Conservation (phyloP, 179 eudicot genomes). For the Kewa caespitosa region DNA sequence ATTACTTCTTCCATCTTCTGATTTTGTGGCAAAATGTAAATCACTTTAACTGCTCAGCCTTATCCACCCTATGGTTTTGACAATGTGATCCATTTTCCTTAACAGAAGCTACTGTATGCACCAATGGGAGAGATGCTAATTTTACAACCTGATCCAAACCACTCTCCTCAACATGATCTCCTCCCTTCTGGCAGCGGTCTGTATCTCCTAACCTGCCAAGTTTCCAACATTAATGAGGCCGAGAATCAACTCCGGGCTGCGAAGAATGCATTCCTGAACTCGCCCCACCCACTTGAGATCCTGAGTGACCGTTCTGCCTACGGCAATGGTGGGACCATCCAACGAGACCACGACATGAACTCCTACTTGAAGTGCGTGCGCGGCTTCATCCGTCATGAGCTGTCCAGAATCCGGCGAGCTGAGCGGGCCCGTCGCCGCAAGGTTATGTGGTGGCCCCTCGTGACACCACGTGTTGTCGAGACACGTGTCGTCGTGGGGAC, state of each 20-base stretch:
- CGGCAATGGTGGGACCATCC: slow-evolving; percentile 72
- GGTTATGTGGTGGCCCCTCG: slow-evolving; percentile 78
- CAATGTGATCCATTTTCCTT: slow-evolving; percentile 8
- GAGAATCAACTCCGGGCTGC: slow-evolving; percentile 69
- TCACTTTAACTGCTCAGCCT: not conserved
- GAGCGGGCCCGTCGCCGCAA: slow-evolving; percentile 47
- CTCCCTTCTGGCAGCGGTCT: slow-evolving; percentile 90
- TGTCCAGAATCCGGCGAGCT: slow-evolving; percentile 48
- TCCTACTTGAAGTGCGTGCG: slow-evolving; percentile 66
- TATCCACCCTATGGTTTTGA: not conserved
- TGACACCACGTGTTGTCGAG: slow-evolving; percentile 36
- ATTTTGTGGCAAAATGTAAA: not conserved
- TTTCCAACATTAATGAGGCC: slow-evolving; percentile 34
- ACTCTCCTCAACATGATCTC: slow-evolving; percentile 78
- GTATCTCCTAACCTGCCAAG: slow-evolving; percentile 48
- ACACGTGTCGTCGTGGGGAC: slow-evolving; percentile 36
- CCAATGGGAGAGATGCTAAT: slow-evolving; percentile 92
- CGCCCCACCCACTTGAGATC: slow-evolving; percentile 95
- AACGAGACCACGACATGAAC: slow-evolving; percentile 85
- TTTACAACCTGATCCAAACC: slow-evolving; percentile 77
- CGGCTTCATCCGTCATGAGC: slow-evolving; percentile 67
- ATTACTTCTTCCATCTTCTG: not conserved
- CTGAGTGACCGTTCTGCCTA: slow-evolving; percentile 83
- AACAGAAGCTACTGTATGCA: slow-evolving; percentile 70
- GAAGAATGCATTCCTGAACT: slow-evolving; percentile 57